Evolutionary conservation across 2,329 filamentous ascomycete species (phyloP), one percentile per base, ranked within the genome.

Genomic region (Epichloe sp.): DNA sequence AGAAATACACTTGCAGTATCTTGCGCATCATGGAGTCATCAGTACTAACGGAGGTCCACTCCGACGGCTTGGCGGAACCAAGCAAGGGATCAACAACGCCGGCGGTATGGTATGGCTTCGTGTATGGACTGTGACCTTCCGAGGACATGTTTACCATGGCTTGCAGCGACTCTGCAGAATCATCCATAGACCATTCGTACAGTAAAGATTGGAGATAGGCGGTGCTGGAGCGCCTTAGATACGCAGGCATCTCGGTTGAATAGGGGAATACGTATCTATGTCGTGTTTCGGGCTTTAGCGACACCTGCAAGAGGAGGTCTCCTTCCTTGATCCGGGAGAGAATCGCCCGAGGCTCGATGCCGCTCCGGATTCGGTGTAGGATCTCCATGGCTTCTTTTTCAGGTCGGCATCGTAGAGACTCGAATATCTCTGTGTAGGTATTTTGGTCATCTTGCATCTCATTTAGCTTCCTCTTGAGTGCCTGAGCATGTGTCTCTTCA

Each of bases 181-280:
- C 31, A 10, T 31, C 31, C 31, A 31, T 31, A 8, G 31, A 31
- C 31, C 31, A 31, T 43, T 66, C 60, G 26, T 62, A 64, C 2
- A 67, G 11, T 3, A 60, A 11, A 4, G 63, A 61, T 0, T 54
- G 31, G 0, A 65, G 45, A 34, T 67, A 66, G 0, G 59, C 58
- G 17, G 60, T 66, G 23, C 61, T 36, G 1, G 41, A 15, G 17
- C 52, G 26, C 31, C 31, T 31, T 15, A 48, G 48, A 3, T 44
- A 44, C 4, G 37, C 47, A 0, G 59, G 61, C 58, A 65, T 61
- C 5, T 57, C 47, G 1, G 54, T 15, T 4, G 47, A 41, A 44
- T 69, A 69, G 0, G 0, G 70, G 37, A 73, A 69, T 44, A 66
- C 63, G 42, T 69, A 72, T 41, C 67, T 67, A 19, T 63, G 62